phyloP scores from a whole-genome alignment of 805 yeast genomes.

The Nakazawaea ernobii region DNA sequence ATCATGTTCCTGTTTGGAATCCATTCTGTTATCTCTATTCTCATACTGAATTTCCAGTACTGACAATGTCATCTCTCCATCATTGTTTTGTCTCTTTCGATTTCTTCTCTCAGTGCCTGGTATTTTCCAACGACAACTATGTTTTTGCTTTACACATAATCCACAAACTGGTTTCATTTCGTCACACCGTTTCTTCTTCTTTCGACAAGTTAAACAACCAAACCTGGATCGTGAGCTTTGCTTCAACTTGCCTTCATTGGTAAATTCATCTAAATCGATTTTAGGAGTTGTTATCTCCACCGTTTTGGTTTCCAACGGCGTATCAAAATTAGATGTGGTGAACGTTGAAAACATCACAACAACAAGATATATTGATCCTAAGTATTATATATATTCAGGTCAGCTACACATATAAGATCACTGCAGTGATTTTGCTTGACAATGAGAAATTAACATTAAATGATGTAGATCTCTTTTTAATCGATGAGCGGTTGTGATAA shows the following conservation, averaged over 20 bases:
- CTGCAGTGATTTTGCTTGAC: no score
- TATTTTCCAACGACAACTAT: conserved; percentile 24
- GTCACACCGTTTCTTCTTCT: conserved; percentile 45
- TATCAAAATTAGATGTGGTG: background rate
- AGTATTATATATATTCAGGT: no score
- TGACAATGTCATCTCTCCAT: no score
- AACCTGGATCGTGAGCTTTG: conserved; percentile 22
- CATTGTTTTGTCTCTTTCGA: conserved; percentile 12
- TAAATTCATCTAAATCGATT: no score
- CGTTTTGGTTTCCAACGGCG: conserved; percentile 1
- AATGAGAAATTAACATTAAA: no score
- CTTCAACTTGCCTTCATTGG: no score
- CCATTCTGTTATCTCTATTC: background rate
- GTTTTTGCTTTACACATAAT: conserved; percentile 27
- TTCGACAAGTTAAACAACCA: conserved; percentile 36
- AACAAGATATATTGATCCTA: no score
- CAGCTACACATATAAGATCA: no score
- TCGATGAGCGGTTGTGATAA: no score
- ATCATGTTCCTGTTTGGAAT: background rate
- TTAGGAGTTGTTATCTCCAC: background rate
- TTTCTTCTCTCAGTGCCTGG: conserved; percentile 10
- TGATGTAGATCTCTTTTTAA: no score
- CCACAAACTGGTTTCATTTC: conserved; percentile 41
- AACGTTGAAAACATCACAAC: conserved; percentile 5
- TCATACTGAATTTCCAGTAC: no score